Conservation (phyloP, 441 rosid species). For the Gossypium schwendimanii region DNA sequence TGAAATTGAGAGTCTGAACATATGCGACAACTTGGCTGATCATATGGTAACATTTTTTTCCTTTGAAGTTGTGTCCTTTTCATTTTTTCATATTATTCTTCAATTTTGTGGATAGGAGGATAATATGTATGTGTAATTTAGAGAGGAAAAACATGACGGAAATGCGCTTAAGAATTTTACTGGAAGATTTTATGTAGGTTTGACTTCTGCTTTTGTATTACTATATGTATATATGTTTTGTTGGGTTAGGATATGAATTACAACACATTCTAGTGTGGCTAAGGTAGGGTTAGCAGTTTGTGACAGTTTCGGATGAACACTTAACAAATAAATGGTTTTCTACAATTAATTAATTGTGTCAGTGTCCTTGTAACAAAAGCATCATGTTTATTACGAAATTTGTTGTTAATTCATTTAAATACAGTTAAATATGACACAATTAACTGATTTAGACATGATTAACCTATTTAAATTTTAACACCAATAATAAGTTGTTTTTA, state of each 20-base stretch:
- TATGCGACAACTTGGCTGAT: conserved; percentile 42
- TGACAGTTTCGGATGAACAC: too few relatives aligned
- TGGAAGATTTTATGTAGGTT: conserved; percentile 43
- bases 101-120: conserved; percentile 18
- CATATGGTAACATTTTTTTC: conserved; percentile 27
- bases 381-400: too few relatives aligned
- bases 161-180: conserved; percentile 28
- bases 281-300: too few relatives aligned
- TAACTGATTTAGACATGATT: too few relatives aligned
- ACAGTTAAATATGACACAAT: too few relatives aligned
- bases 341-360: too few relatives aligned
- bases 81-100: neutral
- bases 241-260: neutral
- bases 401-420: too few relatives aligned
- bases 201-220: neutral
- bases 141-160: conserved; percentile 45
- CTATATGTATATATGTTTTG: neutral
- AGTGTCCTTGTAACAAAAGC: too few relatives aligned
- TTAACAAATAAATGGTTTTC: too few relatives aligned
- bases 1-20: conserved; percentile 35
- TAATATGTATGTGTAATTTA: conserved; percentile 45
- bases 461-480: too few relatives aligned
- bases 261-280: too few relatives aligned
- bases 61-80: neutral
- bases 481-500: too few relatives aligned